Evolutionary conservation across 495 filamentous ascomycete genomes (phyloP).

Genomic region (Podospora fimiseda): DNA sequence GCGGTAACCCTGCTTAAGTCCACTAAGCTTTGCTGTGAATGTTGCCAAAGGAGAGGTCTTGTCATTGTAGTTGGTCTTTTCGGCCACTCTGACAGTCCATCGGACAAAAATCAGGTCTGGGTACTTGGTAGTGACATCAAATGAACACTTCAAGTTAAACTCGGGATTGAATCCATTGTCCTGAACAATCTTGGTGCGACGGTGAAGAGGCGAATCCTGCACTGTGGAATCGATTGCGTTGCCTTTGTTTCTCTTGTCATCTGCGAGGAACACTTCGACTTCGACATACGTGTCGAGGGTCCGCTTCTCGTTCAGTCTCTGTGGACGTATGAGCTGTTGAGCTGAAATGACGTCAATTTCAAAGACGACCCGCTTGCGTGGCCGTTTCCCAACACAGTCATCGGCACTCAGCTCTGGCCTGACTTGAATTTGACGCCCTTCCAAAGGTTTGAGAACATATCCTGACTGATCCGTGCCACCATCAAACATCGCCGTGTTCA

Average conservation of each 20-base stretch:
- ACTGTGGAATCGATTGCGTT: conserved; percentile 35
- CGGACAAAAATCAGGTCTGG: conserved; percentile 90
- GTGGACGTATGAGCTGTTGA: conserved; percentile 84
- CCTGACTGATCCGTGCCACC: conserved; percentile 79
- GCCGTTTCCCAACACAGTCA: conserved; percentile 48
- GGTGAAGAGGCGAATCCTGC: conserved; percentile 58
- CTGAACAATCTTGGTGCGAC: conserved; percentile 67
- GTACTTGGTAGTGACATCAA: conserved; percentile 80
- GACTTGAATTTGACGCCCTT: conserved; percentile 58
- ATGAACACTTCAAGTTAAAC: conserved; percentile 64
- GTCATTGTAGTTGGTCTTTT: conserved; percentile 61
- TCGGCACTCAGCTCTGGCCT: conserved; percentile 39
- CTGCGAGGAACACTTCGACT: conserved; percentile 87
- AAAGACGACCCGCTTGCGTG: conserved; percentile 74
- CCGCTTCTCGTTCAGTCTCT: conserved; percentile 58
- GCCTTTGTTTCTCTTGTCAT: conserved; percentile 64
- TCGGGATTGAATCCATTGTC: conserved; percentile 89
- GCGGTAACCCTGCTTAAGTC: conserved; percentile 88
- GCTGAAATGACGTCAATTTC: conserved; percentile 85
- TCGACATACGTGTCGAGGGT: conserved; percentile 89
- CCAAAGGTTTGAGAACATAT: conserved; percentile 87
- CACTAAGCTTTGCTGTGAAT: conserved; percentile 86
- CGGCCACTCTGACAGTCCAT: conserved; percentile 81
- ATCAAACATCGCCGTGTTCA: conserved; percentile 98
- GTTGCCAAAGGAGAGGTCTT: conserved; percentile 65